Evolutionary conservation across 2,329 filamentous ascomycete species (phyloP), one percentile per base, ranked within the genome.

Genomic region (Acrocalymma vagum): DNA sequence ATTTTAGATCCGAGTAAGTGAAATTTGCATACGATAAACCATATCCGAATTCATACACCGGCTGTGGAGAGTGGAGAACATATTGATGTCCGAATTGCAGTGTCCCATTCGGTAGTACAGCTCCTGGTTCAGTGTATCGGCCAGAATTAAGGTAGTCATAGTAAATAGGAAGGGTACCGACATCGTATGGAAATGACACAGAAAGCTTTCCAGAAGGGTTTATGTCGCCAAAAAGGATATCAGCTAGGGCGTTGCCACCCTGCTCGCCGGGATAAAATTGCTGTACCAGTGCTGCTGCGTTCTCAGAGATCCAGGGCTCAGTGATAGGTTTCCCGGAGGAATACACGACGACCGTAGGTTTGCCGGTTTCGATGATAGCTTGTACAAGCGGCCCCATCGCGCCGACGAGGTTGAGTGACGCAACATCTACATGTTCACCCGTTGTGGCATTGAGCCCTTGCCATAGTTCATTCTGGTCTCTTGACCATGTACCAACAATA

Each of bases 201-300:
- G 80, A 78, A 9, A 88, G 77, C 62, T 82, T 85, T 25, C 85
- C 85, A 1, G 80, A 84, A 0, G 85, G 85, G 63, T 85, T 87
- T 36, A 80, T 78, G 38, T 81, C 73, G 17, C 85, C 85, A 31
- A 59, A 70, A 2, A 88, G 73, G 20, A 88, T 74, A 47, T 87
- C 83, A 0, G 85, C 85, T 1, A 88, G 75, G 1, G 84, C 85
- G 43, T 83, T 72, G 0, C 85, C 85, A 16, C 84, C 85, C 69
- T 88, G 74, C 55, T 88, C 85, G 0, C 83, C 85, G 6, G 85
- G 84, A 55, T 90, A 90, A 69, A 90, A 90, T 65, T 89, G 86
- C 60, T 90, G 86, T 0, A 90, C 72, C 0, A 90, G 76, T 0
- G 84, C 85, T 0, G 82, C 75, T 0, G 86, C 84, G 17, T 78